Percentiles rank a stretch among this genome's conserved stretches.
Conservation (phyloP, 2,329 filamentous ascomycete genomes). For the Ustilaginoidea virens region DNA sequence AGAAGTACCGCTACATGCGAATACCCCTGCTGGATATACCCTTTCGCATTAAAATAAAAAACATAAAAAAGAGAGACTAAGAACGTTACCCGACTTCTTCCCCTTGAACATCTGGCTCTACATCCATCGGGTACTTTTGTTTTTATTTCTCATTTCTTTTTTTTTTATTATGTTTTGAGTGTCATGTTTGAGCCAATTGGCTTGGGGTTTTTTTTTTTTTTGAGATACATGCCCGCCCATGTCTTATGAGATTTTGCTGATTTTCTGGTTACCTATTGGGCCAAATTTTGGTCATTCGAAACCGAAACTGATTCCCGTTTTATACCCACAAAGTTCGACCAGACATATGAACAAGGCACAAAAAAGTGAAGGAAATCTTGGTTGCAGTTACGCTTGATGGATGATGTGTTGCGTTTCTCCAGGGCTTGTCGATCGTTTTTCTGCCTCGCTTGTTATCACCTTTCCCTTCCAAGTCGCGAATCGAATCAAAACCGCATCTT, state of each 20-base stretch:
- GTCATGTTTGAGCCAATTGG: constrained; percentile 1
- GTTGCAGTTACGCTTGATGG: constrained; percentile 1
- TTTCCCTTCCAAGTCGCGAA: no score
- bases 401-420: constrained; percentile 1
- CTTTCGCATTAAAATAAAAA: constrained; percentile 41
- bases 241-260: constrained; percentile 5
- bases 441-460: no score
- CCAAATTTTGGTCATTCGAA: no score
- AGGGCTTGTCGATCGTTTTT: no score
- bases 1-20: constrained; percentile 32
- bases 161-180: constrained; percentile 1
- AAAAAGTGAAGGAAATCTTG: constrained; percentile 16
- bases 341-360: constrained; percentile 14
- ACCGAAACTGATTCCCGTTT: no score
- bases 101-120: constrained; percentile 21
- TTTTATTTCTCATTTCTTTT: background rate
- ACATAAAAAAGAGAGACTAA: no score
- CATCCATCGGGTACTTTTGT: background rate
- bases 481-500: no score
- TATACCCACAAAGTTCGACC: constrained; percentile 20
- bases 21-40: constrained; percentile 52
- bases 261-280: constrained; percentile 7
- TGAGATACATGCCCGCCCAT: constrained; percentile 3
- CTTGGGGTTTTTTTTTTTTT: constrained; percentile 7
- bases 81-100: no score